Conservation (phyloP, 768 basidiomycete genomes). For the Leucogyrophana mollusca region DNA sequence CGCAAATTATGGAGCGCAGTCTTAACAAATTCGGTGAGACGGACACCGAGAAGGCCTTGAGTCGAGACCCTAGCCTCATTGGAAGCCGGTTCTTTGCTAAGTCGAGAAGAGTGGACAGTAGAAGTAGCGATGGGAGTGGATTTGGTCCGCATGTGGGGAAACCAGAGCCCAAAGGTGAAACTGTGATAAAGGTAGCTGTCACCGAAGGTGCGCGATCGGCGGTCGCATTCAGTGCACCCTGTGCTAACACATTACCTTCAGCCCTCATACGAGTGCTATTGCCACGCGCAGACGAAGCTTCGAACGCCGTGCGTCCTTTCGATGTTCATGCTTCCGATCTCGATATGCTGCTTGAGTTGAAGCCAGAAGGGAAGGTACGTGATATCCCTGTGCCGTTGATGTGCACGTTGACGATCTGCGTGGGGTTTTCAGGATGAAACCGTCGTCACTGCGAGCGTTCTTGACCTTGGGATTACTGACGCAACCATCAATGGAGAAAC, state of each 20-base stretch:
- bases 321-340: conserved; percentile 61
- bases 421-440: conserved; percentile 61
- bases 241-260: conserved; percentile 16
- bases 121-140: conserved; percentile 40
- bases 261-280: conserved; percentile 46
- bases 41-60: conserved; percentile 33
- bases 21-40: conserved; percentile 19
- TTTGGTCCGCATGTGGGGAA: conserved; percentile 22
- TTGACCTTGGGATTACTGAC: conserved; percentile 61
- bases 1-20: conserved; percentile 64
- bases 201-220: conserved; percentile 37
- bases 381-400: background rate
- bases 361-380: conserved; percentile 68
- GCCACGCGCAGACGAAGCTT: conserved; percentile 39
- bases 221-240: too few relatives aligned
- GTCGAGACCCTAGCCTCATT: conserved; percentile 64
- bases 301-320: conserved; percentile 41
- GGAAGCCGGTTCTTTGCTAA: conserved; percentile 77
- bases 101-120: conserved; percentile 34
- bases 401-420: too few relatives aligned
- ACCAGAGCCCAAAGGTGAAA: conserved; percentile 33
- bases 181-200: conserved; percentile 48
- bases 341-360: conserved; percentile 61
- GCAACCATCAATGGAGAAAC: conserved; percentile 32
- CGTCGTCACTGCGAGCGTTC: conserved; percentile 57